phyloP scores from a whole-genome alignment of 2,329 filamentous ascomycete species.

The Pseudogymnoascus sp. region DNA sequence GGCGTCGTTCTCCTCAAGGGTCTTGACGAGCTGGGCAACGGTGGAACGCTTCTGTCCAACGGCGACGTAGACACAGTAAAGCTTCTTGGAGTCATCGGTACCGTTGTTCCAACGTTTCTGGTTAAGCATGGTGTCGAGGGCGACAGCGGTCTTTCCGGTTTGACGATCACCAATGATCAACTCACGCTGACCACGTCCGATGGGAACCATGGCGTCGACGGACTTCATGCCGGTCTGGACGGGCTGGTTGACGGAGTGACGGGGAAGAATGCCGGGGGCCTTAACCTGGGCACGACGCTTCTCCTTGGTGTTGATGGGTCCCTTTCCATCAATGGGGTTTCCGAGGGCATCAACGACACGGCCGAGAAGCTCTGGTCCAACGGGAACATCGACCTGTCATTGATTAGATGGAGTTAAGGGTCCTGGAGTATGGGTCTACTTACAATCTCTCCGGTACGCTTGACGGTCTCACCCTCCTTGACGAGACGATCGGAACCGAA shows the following conservation, averaged over 20 bases:
- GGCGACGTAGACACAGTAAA: constrained; percentile 99
- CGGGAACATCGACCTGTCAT: constrained; percentile 83
- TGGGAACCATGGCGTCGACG: constrained; percentile 98
- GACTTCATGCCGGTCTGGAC: constrained; percentile 99
- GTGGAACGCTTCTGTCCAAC: constrained; percentile 99
- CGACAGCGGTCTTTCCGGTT: constrained; percentile 98
- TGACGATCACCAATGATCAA: constrained; percentile 99
- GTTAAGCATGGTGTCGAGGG: constrained; percentile 96
- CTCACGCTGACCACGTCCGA: constrained; percentile 99
- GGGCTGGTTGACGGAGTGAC: constrained; percentile 93
- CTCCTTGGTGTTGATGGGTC: constrained; percentile 85
- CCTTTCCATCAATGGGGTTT: constrained; percentile 99
- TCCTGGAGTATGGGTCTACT: constrained; percentile 33
- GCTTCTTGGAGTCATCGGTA: constrained; percentile 91
- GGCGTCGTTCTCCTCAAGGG: constrained; percentile 97
- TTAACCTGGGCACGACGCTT: constrained; percentile 96
- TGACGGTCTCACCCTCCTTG: constrained; percentile 98
- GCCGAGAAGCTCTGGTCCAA: constrained; percentile 85
- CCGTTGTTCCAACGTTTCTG: constrained; percentile 95
- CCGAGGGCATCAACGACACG: constrained; percentile 98
- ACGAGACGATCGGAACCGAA: constrained; percentile 99
- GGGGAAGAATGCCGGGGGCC: constrained; percentile 96
- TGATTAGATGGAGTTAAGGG: constrained; percentile 13
- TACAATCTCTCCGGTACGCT: constrained; percentile 99
- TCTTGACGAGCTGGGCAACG: constrained; percentile 98